Base-by-base conservation (phyloP, 2,329 filamentous ascomycete genomes). In the Penicillium sp. region DNA sequence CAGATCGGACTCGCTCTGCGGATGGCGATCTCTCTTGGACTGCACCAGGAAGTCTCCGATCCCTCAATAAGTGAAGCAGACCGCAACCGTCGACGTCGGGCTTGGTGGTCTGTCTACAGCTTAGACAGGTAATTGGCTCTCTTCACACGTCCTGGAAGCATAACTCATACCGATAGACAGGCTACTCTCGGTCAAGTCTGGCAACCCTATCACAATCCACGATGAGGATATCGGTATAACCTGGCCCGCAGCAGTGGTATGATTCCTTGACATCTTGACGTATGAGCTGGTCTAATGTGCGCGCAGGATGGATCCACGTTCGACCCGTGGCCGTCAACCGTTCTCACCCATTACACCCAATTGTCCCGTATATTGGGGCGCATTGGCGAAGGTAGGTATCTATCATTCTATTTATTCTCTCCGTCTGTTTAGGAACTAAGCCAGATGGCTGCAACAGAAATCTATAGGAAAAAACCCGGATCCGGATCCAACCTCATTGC, bases 21-120 rank as follows among this genome's bases (percentile, higher is more conserved):
- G 11, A 81, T 81, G 79, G 79, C 79, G 8, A 78, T 81, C 27
- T 79, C 75, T 6, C 68, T 81, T 0, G 79, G 78, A 0, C 62
- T 81, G n/a, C 78, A 81, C 53, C 77, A 80, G 50, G 79, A 81
- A 52, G 72, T 77, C 0, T 66, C 67, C 0, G 64, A 72, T 22
- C 58, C 66, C 10, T 50, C 56, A 2, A 64, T 78, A 4, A 71
- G 72, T 46, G 69, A 73, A 13, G 64, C 64, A 1, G 69, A 70
- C 10, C 68, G 73, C 30, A 78, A 81, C 52, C 76, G 75, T 48
- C 71, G 78, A 8, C 72, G 79, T 7, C 71, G 77, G 7, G 71
- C 78, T 3, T 81, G 78, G 78, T 81, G 78, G 78, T 79, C 75
- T 28, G 73, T 80, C 1, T 81, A 81, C 58, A 79, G 77, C 54